Conservation (phyloP, 257 asterid genomes). For the Primulina eburnea region DNA sequence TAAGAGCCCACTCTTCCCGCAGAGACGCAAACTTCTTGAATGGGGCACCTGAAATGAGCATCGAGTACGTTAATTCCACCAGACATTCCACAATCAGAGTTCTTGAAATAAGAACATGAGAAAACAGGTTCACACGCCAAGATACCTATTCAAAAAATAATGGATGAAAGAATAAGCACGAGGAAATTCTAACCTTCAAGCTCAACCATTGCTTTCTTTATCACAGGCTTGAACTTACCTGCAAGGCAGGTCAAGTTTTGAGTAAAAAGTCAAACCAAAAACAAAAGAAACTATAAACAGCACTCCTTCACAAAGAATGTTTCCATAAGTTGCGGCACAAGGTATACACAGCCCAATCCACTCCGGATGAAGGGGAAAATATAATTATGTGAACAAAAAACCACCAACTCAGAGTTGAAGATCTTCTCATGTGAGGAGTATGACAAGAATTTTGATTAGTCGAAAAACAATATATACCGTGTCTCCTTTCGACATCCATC, state of each 20-base stretch:
- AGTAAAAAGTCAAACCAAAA: background rate
- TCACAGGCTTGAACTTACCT: conserved; percentile 83
- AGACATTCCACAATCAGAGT: background rate
- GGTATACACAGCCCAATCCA: background rate
- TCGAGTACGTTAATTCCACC: background rate
- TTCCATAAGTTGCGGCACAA: background rate
- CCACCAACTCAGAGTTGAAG: background rate
- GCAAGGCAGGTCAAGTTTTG: conserved; percentile 13
- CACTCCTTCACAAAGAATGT: background rate
- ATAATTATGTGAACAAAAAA: background rate
- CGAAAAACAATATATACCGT: conserved; percentile 36
- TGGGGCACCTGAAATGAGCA: conserved; percentile 69
- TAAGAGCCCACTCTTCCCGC: conserved; percentile 88
- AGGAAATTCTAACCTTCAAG: conserved; percentile 49
- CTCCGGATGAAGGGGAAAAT: too few relatives aligned
- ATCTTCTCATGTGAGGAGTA: background rate
- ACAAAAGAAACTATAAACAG: background rate
- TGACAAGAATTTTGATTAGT: background rate
- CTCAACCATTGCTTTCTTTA: conserved; percentile 83
- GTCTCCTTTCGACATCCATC: conserved; percentile 88
- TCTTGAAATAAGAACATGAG: too few relatives aligned
- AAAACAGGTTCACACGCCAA: background rate
- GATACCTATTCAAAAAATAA: background rate
- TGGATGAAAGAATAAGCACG: background rate
- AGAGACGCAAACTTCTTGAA: conserved; percentile 74